These are phyloP conservation scores for Ephemerocybe angulata DNA, from an alignment of 768 basidiomycete species.

Conservation along the genomic window DNA sequence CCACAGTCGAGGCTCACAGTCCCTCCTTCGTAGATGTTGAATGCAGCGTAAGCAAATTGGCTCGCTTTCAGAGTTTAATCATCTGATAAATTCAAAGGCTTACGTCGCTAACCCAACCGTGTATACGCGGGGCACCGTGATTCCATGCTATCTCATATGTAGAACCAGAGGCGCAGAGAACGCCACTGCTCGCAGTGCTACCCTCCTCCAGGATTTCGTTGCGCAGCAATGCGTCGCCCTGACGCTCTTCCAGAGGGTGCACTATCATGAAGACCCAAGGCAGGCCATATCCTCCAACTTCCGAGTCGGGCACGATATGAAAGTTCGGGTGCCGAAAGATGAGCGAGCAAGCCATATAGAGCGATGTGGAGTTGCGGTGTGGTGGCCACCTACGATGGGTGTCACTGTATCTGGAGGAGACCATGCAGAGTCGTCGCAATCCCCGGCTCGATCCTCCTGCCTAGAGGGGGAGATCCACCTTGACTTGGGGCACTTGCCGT, in stretches of 20 bases:
- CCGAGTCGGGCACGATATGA: not conserved
- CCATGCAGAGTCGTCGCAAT: not conserved
- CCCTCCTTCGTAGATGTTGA: not conserved
- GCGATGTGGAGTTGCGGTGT: not conserved
- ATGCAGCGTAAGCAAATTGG: not conserved
- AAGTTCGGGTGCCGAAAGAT: not conserved
- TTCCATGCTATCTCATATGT: constrained; percentile 9
- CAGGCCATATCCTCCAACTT: not conserved
- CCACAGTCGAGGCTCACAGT: not conserved
- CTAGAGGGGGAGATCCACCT: constrained; percentile 10
- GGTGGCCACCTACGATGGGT: constrained; percentile 1
- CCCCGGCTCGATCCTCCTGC: not conserved
- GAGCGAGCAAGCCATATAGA: not conserved
- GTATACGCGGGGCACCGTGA: constrained; percentile 4
- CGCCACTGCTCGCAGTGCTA: not conserved
- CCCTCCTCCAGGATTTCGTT: not conserved
- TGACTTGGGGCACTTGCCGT: not conserved
- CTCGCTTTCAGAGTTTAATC: not conserved
- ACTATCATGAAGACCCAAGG: not conserved
- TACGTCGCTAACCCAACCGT: constrained; percentile 4
- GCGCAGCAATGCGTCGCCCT: not conserved
- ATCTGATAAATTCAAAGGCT: not conserved
- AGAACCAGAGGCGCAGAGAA: not conserved
- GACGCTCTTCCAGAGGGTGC: not conserved
- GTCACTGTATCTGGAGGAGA: not conserved